Percentiles rank a stretch among this genome's conserved stretches.
phyloP scores from a whole-genome alignment of 257 asterid genomes.

The Fraxinus excelsior region DNA sequence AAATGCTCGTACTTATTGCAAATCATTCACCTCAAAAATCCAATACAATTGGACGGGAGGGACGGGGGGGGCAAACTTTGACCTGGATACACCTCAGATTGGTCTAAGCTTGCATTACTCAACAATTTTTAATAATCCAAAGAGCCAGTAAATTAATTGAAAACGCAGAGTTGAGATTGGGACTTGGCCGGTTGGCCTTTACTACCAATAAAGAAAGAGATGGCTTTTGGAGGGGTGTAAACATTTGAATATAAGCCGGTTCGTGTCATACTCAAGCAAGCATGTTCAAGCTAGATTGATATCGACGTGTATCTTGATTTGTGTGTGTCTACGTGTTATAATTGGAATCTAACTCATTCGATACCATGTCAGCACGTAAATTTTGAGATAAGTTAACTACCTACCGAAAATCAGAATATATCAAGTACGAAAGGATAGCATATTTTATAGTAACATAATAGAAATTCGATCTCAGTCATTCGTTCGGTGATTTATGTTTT shows the following conservation, averaged over 20 bases:
- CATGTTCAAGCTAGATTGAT: too few species aligned
- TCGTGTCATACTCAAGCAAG: too few species aligned
- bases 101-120: conserved; percentile 7
- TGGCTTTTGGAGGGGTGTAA: conserved; percentile 42
- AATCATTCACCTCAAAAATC: background rate
- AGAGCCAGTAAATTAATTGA: background rate
- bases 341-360: too few species aligned
- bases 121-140: conserved; percentile 26
- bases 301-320: too few species aligned
- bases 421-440: too few species aligned
- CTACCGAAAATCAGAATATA: too few species aligned
- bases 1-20: background rate
- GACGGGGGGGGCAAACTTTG: background rate
- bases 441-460: too few species aligned
- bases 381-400: too few species aligned
- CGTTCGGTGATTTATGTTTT: too few species aligned
- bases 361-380: too few species aligned
- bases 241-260: background rate
- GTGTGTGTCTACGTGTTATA: too few species aligned
- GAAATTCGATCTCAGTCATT: too few species aligned
- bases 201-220: background rate
- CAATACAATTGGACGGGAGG: background rate
- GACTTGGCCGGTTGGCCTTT: background rate
- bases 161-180: background rate
- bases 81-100: background rate